Conservation (phyloP, 2,329 filamentous ascomycete genomes). For the Metarhizium sp. region DNA sequence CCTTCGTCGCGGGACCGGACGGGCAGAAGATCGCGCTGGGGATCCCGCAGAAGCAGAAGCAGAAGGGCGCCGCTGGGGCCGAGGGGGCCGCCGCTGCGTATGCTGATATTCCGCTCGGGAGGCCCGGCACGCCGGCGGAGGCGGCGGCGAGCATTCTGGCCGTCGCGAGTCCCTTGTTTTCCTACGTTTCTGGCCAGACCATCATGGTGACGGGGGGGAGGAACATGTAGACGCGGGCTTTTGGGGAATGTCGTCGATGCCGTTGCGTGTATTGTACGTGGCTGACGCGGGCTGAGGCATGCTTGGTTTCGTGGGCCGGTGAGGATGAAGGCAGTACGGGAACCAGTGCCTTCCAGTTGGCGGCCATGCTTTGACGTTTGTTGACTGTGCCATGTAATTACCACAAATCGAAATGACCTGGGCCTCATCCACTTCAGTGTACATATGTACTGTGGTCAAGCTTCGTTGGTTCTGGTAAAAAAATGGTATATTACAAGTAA, state of each 20-base stretch:
- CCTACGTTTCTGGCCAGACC: constrained; percentile 80
- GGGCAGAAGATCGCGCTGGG: constrained; percentile 68
- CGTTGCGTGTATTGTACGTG: background rate
- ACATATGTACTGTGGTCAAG: no score
- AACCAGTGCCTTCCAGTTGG: no score
- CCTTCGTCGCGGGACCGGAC: constrained; percentile 65
- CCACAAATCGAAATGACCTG: no score
- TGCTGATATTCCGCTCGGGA: constrained; percentile 67
- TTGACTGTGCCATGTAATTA: no score
- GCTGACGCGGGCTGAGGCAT: background rate
- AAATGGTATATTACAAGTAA: background rate
- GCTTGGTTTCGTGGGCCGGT: background rate
- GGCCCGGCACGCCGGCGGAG: constrained; percentile 70
- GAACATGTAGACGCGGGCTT: constrained; percentile 37
- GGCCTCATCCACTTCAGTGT: no score
- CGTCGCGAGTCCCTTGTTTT: constrained; percentile 71
- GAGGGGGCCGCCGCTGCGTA: constrained; percentile 34
- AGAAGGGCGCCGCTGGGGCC: constrained; percentile 26
- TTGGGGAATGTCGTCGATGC: no score
- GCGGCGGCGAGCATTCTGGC: constrained; percentile 70
- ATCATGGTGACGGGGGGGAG: constrained; percentile 76
- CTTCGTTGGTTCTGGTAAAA: no score
- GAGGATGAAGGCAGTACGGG: no score
- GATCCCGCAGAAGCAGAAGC: constrained; percentile 56
- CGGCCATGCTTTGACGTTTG: no score